Evolutionary conservation across 148 eudicot species (phyloP).

Genomic region (Heliosperma pusillum): DNA sequence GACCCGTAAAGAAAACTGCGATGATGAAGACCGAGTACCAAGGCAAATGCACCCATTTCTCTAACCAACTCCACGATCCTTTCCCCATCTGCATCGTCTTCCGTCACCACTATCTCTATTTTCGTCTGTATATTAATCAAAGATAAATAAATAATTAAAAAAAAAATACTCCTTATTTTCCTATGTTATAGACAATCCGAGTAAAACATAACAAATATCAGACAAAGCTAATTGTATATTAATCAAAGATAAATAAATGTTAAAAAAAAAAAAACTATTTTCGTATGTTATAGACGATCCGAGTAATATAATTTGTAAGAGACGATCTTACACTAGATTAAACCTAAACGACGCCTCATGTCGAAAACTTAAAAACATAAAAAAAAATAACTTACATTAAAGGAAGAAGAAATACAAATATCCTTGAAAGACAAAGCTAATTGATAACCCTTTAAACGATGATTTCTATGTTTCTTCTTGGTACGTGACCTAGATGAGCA

Average conservation of each 20-base stretch:
- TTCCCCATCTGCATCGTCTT: conserved; percentile 68
- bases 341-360: too few species aligned
- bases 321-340: too few species aligned
- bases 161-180: too few species aligned
- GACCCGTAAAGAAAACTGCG: conserved; percentile 79
- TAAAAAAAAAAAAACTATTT: too few species aligned
- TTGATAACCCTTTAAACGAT: conserved; percentile 65
- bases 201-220: too few species aligned
- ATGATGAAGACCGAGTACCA: conserved; percentile 82
- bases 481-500: conserved; percentile 33
- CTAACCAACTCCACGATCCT: conserved; percentile 57
- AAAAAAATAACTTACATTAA: conserved; percentile 41
- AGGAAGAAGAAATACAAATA: conserved; percentile 52
- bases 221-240: too few species aligned
- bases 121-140: conserved; percentile 82
- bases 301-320: too few species aligned
- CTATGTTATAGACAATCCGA: too few species aligned
- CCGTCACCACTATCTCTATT: conserved; percentile 83
- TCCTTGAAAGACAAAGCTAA: conserved; percentile 82
- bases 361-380: too few species aligned
- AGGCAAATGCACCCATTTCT: conserved; percentile 75
- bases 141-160: too few species aligned
- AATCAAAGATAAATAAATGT: too few species aligned
- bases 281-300: too few species aligned
- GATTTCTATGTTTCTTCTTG: conserved; percentile 52